A percentile compares a stretch with the other conserved stretches of the same genome.
phyloP scores from a whole-genome alignment of 495 filamentous ascomycete genomes.

The Entonaema liquescens region DNA sequence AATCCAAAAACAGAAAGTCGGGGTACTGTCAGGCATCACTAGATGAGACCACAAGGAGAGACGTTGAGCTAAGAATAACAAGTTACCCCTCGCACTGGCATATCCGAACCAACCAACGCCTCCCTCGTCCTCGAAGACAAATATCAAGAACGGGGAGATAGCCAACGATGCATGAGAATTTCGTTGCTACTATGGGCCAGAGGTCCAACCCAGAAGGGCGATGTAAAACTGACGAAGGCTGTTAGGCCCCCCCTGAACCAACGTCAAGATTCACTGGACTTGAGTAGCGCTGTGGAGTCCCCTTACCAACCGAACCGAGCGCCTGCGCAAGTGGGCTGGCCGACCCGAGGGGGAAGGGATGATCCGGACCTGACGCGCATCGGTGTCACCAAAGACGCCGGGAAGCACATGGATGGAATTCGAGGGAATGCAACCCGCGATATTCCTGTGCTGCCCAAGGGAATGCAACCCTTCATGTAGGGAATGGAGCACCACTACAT shows the following conservation, averaged over 20 bases:
- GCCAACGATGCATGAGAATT: conserved; percentile 32
- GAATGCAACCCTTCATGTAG: conserved; percentile 6
- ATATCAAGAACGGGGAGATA: conserved; percentile 13
- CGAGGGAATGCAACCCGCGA: conserved; percentile 7
- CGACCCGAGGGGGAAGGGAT: conserved; percentile 11
- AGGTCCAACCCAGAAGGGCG: conserved; percentile 2
- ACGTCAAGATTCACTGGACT: neutral
- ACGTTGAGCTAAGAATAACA: neutral
- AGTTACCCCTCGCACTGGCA: neutral
- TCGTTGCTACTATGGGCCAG: conserved; percentile 1
- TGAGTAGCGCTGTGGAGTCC: conserved; percentile 19
- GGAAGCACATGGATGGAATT: neutral
- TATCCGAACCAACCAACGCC: conserved; percentile 15
- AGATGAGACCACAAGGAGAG: conserved; percentile 2
- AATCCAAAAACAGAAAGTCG: conserved; percentile 6
- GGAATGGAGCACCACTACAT: conserved; percentile 17
- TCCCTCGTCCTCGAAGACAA: neutral
- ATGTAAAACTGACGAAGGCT: conserved; percentile 3
- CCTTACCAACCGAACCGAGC: conserved; percentile 35
- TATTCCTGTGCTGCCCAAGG: neutral
- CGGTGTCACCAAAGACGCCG: conserved; percentile 9
- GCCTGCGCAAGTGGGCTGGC: conserved; percentile 31
- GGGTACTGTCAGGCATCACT: neutral
- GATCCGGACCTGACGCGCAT: conserved; percentile 18
- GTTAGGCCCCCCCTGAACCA: neutral